Evolutionary conservation across 1,139 yeast genomes (phyloP), one percentile per base, ranked within the genome.

Genomic region (Saccharomyces hybrid): DNA sequence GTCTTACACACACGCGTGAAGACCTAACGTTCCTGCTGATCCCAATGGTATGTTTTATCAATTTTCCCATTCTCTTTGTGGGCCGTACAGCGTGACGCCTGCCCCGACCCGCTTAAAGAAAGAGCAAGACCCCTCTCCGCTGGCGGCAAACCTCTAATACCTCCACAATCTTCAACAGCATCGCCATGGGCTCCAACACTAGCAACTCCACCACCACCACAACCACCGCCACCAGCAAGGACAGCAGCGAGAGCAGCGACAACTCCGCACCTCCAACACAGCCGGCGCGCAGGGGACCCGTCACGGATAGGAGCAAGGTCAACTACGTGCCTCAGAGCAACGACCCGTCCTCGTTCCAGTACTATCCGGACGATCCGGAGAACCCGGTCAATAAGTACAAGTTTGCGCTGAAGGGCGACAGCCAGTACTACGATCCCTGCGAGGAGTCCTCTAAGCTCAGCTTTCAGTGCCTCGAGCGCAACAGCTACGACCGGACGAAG

Each of bases 341-440:
- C n/a, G 61, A 62, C 26, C 57, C 65, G 8, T 51, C 55, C 11
- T 53, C 62, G 11, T 68, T 56, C 56, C 83, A 83, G 65, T 88
- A 83, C 67, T 90, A 88, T 64, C 98, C 98, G 0, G 98, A 90
- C 62, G 82, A 83, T 51, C 78, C 79, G 44, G 73, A 72, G 12
- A 66, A 74, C 2, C 61, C 62, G 12, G 56, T 67, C 48, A 73
- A 73, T 57, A 69, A 69, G 55, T 59, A 59, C 48, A 64, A 68
- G 48, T 74, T 75, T 57, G 67, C 70, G 0, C 59, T 71, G 19
- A 90, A 91, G 64, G 90, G 81, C 48, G 87, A 96, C 1, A 84
- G 96, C 5, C 83, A 86, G 69, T 93, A 79, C 69, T 91, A 86
- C 66, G 97, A 93, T 67, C 98, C 99, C 0, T 93, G 99, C 71